phyloP scores from a whole-genome alignment of 768 basidiomycete species.

The Sporobolomyces phaffii region DNA sequence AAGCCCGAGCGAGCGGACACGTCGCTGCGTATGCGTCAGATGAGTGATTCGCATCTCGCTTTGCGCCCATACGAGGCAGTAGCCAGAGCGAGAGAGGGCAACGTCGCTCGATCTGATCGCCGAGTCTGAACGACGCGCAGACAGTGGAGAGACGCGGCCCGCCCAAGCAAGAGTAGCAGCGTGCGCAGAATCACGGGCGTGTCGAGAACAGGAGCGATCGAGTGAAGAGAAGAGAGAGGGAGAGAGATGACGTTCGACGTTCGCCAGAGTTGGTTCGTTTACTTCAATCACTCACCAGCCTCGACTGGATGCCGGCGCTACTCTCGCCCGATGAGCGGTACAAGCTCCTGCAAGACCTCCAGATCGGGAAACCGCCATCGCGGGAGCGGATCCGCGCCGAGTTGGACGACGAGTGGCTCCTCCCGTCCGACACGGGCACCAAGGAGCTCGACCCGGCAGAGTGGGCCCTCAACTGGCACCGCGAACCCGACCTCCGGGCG shows the following conservation, averaged over 20 bases:
- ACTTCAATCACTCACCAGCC: not conserved
- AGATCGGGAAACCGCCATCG: conserved; percentile 57
- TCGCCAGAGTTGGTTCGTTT: not conserved
- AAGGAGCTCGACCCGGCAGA: conserved; percentile 25
- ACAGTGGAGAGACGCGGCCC: too few relatives aligned
- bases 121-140: too few relatives aligned
- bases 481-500: conserved; percentile 51
- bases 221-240: not conserved
- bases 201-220: not conserved
- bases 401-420: conserved; percentile 20
- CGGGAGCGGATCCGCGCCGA: conserved; percentile 52
- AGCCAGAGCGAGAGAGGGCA: too few relatives aligned
- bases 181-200: too few relatives aligned
- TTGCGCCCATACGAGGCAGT: too few relatives aligned
- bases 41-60: too few relatives aligned
- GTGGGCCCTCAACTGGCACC: conserved; percentile 37
- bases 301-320: not conserved
- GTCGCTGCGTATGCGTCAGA: too few relatives aligned
- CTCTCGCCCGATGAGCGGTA: conserved; percentile 15
- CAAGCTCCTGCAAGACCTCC: conserved; percentile 55
- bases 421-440: conserved; percentile 8
- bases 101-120: too few relatives aligned
- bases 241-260: not conserved
- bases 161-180: too few relatives aligned
- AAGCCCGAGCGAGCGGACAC: too few relatives aligned